Conservation (phyloP, 768 basidiomycete species). For the Amanita subjunquillea region DNA sequence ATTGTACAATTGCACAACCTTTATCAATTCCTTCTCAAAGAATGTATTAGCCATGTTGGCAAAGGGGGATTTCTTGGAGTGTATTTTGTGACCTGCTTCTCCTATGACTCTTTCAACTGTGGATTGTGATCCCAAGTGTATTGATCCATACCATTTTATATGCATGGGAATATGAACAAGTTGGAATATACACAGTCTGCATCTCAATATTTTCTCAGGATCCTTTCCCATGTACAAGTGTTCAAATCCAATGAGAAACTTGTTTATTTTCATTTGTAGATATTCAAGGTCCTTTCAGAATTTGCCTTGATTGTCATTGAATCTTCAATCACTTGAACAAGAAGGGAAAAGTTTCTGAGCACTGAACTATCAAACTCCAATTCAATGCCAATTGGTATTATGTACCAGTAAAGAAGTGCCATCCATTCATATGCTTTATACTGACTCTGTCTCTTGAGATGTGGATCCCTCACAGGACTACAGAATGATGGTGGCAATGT, state of each 20-base stretch:
- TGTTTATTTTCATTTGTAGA: too few species aligned
- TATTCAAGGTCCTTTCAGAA: too few species aligned
- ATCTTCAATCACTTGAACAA: conserved; percentile 17
- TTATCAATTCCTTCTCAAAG: conserved; percentile 16
- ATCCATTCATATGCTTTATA: conserved; percentile 27
- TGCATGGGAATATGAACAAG: too few species aligned
- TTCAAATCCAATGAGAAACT: too few species aligned
- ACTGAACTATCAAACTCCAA: conserved; percentile 13
- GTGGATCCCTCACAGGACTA: conserved; percentile 18
- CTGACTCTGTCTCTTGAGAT: conserved; percentile 23
- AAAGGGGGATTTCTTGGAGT: conserved; percentile 20
- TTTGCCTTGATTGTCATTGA: conserved; percentile 17
- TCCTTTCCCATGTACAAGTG: too few species aligned
- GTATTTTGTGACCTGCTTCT: conserved; percentile 18
- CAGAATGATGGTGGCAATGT: conserved; percentile 22
- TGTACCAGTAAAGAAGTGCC: conserved; percentile 24
- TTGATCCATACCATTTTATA: too few species aligned
- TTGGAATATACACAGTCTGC: too few species aligned
- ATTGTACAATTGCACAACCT: too few species aligned
- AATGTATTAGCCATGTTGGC: conserved; percentile 19
- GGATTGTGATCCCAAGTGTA: too few species aligned
- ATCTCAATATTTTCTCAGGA: conserved; percentile 14
- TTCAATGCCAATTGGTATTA: conserved; percentile 22
- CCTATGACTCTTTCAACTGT: too few species aligned
- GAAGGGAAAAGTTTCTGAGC: conserved; percentile 17